Base-by-base conservation (phyloP, 2,329 filamentous ascomycete genomes). In the Didymella sp. region DNA sequence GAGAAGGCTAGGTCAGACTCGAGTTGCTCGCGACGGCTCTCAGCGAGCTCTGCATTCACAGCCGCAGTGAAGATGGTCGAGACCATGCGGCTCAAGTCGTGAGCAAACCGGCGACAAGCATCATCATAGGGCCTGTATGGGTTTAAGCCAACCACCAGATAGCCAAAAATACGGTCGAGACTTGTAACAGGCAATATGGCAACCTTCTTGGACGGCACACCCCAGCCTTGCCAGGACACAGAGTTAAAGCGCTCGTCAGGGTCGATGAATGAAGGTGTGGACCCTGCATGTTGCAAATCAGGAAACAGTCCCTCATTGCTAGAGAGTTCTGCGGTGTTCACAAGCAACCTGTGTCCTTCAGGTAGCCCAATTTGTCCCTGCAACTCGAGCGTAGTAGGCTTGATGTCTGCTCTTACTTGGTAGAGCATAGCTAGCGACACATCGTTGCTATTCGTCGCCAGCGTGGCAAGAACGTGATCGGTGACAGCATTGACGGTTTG, bases 131-230 rank as follows among this genome's bases (percentile, higher is more conserved):
- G 61, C 21, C 72, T 62, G 25, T 66, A 70, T 4, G 70, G 72
- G 41, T 74, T 75, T 15, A 70, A 65, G 1, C 73, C 74, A 2
- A 71, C 52, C 8, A 74, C 53, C 6, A 72, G 60, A 44, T 64
- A 70, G 24, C 64, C 67, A 38, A 63, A 62, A 4, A 63, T 24
- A 15, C 58, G 60, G 11, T 42, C 37, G 3, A 45, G 51, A 21
- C 41, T 63, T 11, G 51, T 54, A 17, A 70, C 61, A 40, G 67
- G 62, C 15, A 69, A 13, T 9, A 69, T 66, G 21, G 58, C 69
- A 22, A 70, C 62, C n/a, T 61, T 60, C 31, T 61, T 63, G 0
- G 65, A 61, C 7, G 63, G 62, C 21, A 31, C 53, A 1, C 57
- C 62, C 40, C 62, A 72, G 6, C 67, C 67, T 6, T 56, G 31